A percentile compares a stretch with the other conserved stretches of the same genome.
Conservation (phyloP, 257 asterid species). For the Nicotiana tabacum region DNA sequence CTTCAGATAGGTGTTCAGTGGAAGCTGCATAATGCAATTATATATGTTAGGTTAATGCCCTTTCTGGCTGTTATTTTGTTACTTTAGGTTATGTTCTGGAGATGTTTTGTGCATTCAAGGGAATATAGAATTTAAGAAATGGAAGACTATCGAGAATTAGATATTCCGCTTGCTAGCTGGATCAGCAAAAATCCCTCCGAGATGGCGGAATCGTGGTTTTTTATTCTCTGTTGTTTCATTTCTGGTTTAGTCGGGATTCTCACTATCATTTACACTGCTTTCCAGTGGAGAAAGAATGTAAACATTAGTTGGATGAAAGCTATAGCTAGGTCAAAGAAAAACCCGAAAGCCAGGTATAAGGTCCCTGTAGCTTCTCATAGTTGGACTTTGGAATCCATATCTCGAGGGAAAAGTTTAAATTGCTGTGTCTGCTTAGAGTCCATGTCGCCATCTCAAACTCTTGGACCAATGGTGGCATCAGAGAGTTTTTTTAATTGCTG, state of each 20-base stretch:
- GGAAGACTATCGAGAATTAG: conserved; percentile 71
- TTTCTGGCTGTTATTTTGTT: neutral
- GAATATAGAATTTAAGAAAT: conserved; percentile 33
- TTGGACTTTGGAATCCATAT: conserved; percentile 73
- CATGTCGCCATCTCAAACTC: conserved; percentile 75
- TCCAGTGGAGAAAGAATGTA: conserved; percentile 90
- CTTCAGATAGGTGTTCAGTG: neutral
- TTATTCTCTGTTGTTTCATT: conserved; percentile 61
- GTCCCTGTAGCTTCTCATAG: conserved; percentile 68
- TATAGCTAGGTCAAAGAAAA: conserved; percentile 87
- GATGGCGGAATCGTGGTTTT: conserved; percentile 63
- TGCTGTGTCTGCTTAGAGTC: conserved; percentile 86
- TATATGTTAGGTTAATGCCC: neutral
- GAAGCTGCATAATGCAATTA: neutral
- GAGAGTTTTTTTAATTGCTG: conserved; percentile 74
- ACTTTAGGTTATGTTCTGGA: neutral
- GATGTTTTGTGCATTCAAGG: conserved; percentile 19
- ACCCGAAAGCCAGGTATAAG: conserved; percentile 70
- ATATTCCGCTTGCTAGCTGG: conserved; percentile 63
- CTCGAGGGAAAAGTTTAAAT: conserved; percentile 71
- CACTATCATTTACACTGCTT: conserved; percentile 77
- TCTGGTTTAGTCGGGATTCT: conserved; percentile 71
- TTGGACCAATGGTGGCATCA: conserved; percentile 53
- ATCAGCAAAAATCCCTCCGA: conserved; percentile 54
- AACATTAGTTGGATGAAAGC: conserved; percentile 91